Evolutionary conservation across 2,329 filamentous ascomycete species (phyloP).

Genomic region (Volutella citrinella): DNA sequence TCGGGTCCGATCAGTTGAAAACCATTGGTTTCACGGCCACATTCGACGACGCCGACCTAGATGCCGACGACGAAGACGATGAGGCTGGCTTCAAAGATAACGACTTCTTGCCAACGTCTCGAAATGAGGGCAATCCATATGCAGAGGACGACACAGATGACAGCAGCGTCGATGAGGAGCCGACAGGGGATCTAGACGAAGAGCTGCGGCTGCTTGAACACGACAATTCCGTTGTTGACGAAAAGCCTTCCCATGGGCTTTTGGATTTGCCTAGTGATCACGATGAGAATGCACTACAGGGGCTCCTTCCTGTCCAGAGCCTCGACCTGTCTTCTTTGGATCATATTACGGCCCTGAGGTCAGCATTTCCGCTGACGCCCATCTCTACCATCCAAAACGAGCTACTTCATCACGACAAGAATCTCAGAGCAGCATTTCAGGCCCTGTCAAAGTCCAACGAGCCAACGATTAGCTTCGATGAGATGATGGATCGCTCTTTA

Average conservation of each 20-base stretch:
- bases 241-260: no score
- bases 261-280: no score
- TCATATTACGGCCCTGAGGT: constrained; percentile 33
- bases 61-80: constrained; percentile 13
- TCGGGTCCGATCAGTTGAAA: constrained; percentile 10
- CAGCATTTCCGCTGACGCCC: constrained; percentile 42
- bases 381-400: constrained; percentile 34
- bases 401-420: constrained; percentile 29
- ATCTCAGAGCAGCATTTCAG: constrained; percentile 37
- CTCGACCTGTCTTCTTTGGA: constrained; percentile 25
- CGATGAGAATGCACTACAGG: neutral
- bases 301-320: neutral
- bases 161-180: constrained; percentile 9
- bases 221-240: constrained; percentile 27
- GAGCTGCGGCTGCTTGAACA: constrained; percentile 43
- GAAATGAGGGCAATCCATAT: no score
- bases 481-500: constrained; percentile 29
- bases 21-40: constrained; percentile 16
- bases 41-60: constrained; percentile 20
- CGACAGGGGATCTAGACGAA: constrained; percentile 22
- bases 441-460: constrained; percentile 31
- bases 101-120: constrained; percentile 25
- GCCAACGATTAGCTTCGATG: constrained; percentile 29
- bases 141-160: constrained; percentile 7
- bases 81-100: constrained; percentile 22